A percentile compares a stretch with the other conserved stretches of the same genome.
Evolutionary conservation across 441 rosid species (phyloP).

Genomic region (Adansonia madagascariensis): DNA sequence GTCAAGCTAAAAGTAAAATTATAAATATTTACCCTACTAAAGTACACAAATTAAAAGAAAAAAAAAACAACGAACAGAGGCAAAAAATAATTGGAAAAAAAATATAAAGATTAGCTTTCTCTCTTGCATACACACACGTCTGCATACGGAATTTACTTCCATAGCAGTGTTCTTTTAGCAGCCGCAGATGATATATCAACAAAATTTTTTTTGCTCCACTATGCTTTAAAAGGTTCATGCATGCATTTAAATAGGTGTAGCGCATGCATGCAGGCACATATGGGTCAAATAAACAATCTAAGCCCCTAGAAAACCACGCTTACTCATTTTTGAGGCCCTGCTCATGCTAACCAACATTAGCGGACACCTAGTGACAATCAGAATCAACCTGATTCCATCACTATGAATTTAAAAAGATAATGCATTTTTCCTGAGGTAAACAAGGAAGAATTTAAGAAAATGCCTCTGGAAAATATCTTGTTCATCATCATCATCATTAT

Average conservation of each 20-base stretch:
- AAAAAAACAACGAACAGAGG: neutral
- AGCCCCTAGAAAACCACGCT: neutral
- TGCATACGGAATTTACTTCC: neutral
- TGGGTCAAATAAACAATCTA: neutral
- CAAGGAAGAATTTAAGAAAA: constrained; percentile 9
- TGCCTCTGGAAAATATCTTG: constrained; percentile 87
- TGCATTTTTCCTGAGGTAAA: constrained; percentile 18
- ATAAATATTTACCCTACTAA: neutral
- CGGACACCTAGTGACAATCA: neutral
- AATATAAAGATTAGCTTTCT: neutral
- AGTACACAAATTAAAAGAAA: neutral
- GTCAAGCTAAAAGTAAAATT: neutral
- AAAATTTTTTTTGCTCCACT: neutral
- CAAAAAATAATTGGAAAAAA: neutral
- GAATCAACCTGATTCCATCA: constrained; percentile 11
- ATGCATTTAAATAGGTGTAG: neutral
- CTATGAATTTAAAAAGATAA: neutral
- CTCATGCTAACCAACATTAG: constrained; percentile 12
- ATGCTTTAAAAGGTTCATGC: neutral
- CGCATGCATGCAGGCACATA: neutral
- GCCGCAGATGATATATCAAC: neutral
- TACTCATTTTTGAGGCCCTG: constrained; percentile 5
- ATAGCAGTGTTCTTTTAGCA: neutral
- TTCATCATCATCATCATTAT: constrained; percentile 39
- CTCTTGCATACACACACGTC: neutral